Conservation (phyloP, 306 rosid species). For the Cicer bijugum region DNA sequence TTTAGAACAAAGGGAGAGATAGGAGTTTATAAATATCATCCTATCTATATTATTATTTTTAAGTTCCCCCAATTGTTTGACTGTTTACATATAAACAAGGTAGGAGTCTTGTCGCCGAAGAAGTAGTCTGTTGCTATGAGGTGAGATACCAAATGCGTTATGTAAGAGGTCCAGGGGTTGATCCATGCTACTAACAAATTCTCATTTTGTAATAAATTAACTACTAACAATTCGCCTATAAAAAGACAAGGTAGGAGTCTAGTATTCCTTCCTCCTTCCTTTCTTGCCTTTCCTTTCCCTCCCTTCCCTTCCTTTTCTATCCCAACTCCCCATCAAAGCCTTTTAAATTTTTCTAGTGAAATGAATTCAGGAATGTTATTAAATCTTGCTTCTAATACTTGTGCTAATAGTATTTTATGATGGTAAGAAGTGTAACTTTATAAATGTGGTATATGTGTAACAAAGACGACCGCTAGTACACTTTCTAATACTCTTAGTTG, state of each 20-base stretch:
- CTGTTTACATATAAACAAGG: background rate
- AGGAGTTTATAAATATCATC: background rate
- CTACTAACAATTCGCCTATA: too few species aligned
- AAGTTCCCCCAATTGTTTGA: conserved; percentile 2
- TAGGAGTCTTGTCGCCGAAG: background rate
- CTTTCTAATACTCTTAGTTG: background rate
- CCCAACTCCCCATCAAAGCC: background rate
- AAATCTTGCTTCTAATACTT: conserved; percentile 22
- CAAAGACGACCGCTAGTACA: background rate
- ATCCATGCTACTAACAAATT: too few species aligned
- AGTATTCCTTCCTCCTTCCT: background rate
- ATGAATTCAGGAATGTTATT: conserved; percentile 13
- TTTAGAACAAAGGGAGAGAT: background rate
- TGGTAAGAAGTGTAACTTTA: conserved; percentile 4
- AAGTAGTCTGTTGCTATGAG: too few species aligned
- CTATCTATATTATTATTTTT: background rate
- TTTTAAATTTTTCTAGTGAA: background rate
- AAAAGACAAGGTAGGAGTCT: background rate
- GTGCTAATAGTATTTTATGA: conserved; percentile 14
- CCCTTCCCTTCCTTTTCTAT: background rate
- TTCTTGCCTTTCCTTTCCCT: background rate
- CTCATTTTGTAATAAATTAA: too few species aligned
- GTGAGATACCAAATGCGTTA: too few species aligned
- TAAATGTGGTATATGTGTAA: background rate
- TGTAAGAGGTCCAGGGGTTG: too few species aligned